Evolutionary conservation across 495 filamentous ascomycete species (phyloP), one percentile per base, ranked within the genome.

Genomic region (Aspergillus funiculosus): DNA sequence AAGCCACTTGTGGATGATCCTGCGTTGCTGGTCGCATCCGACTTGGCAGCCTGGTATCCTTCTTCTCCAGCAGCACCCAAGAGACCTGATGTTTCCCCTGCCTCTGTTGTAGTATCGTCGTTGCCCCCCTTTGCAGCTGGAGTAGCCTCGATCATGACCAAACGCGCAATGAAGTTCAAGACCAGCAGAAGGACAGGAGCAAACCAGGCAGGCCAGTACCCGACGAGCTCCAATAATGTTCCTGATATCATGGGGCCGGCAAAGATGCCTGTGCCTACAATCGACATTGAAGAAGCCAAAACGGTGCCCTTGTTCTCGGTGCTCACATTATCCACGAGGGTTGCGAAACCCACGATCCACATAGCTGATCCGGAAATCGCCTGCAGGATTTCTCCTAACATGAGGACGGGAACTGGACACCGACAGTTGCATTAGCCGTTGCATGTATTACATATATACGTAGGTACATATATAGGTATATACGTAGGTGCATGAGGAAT

Each of bases 131-230:
- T n/a, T n/a, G n/a, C n/a, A n/a, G n/a, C n/a, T n/a, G n/a, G n/a
- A n/a, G n/a, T n/a, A n/a, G n/a, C n/a, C 17, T 59, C 60, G 18
- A 61, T 40, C 51, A 62, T 57, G 13, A 64, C 19, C 26, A 64
- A 5, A 9, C 59, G 51, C 1, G 39, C 31, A 7, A 55, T 24
- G 5, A 64, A 42, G 29, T 62, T 58, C 5, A 60, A 10, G 4
- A 49, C 18, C 0, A 67, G 41, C 11, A 64, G 21, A 1, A 45
- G 42, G 11, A 59, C 27, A 0, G 57, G 47, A 8, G 50, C 43
- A 17, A 43, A 51, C 59, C 61, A 64, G 3, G 54, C 44, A 1
- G 44, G 14, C 55, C 59, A 62, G 36, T 67, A 64, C 9, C 61
- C 61, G 0, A 32, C 35, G 22, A 49, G 10, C 42, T 62, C 32